Base-by-base conservation (phyloP, 495 filamentous ascomycete genomes). In the Acidomyces sp. region DNA sequence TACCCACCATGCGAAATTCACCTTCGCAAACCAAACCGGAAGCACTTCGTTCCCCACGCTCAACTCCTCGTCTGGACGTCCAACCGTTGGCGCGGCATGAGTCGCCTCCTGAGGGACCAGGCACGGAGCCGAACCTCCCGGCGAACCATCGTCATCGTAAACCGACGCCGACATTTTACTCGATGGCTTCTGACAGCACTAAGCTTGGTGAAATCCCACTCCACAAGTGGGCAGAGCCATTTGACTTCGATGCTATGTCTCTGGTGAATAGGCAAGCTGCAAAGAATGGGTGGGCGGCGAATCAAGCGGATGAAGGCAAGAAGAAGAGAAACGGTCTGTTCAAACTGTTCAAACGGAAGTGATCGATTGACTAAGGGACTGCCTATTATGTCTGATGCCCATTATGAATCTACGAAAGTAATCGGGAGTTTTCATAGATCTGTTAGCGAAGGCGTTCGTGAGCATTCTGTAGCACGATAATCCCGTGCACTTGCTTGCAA, bases 141-240 rank as follows among this genome's bases (percentile, higher is more conserved):
- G 22, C 37, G 15, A 39, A 21, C 37, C 6, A 39, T 12, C 30
- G 45, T 7, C 22, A 26, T 11, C 39, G 39, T 3, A 48, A 48
- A 35, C 39, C 32, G 2, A 43, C 45, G 6, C 39, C 39, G 19
- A 35, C 45, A 13, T 29, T 39, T 24, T 60, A 57, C 42, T 58
- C 60, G 3, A 55, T 62, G 31, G 53, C 58, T 6, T 55, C 56
- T 13, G 55, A 57, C 30, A 57, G 58, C 44, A 64, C 61, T 6
- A 61, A 64, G 43, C 47, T 64, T 12, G 61, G 61, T 23, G 61
- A 64, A 45, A 61, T 64, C 12, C 61, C 61, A 4, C 34, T 59
- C 41, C 50, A 56, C n/a, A 56, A 57, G 15, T 64, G 61, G 61
- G 36, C 46, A 0, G 37, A 27, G 41, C 58, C 60, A 2, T 38